Evolutionary conservation across 768 basidiomycete species (phyloP), one percentile per base, ranked within the genome.

Genomic region (Leucocoprinus birnbaumii): DNA sequence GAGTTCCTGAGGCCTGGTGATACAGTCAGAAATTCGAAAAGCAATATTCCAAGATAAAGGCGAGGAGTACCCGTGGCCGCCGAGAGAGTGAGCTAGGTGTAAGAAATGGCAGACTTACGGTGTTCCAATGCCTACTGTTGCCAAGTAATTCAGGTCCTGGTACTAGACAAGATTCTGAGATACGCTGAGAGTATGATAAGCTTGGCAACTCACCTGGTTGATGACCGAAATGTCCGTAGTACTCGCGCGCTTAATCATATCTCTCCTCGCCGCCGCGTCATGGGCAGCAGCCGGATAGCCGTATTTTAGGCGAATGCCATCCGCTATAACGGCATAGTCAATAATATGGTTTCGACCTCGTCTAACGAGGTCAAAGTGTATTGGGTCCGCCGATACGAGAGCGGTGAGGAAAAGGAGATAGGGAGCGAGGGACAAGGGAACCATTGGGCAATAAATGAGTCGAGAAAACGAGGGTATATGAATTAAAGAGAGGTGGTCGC

Each of bases 1-100:
- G 64, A 97, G 87, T 2, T 71, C 41, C 67, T 94, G 91, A 0
- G 84, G 67, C 11, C 85, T 87, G 58, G 38, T n/a, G n/a, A 14
- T 14, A 35, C 34, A 26, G 26, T 38, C n/a, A n/a, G n/a, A n/a
- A n/a, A n/a, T 43, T 51, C 49, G 24, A 34, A 37, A 46, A 27
- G 6, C 26, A 31, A 19, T 55, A 25, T 37, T 11, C 14, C 16
- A 19, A 41, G 35, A 27, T 5, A 43, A 34, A 18, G n/a, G 16
- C 40, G 40, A 41, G n/a, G 40, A 41, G n/a, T n/a, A n/a, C n/a
- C n/a, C n/a, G n/a, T n/a, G n/a, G 16, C 40, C 4, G n/a, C 16
- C 14, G 18, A 41, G n/a, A 19, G 18, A 16, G 40, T 4, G 14
- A 41, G 25, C 19, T 14, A 21, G 16, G 1, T 35, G 18, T 13